These are phyloP conservation scores for Tagetes patula DNA, from an alignment of 129 eudicot species.

Conservation along the genomic window DNA sequence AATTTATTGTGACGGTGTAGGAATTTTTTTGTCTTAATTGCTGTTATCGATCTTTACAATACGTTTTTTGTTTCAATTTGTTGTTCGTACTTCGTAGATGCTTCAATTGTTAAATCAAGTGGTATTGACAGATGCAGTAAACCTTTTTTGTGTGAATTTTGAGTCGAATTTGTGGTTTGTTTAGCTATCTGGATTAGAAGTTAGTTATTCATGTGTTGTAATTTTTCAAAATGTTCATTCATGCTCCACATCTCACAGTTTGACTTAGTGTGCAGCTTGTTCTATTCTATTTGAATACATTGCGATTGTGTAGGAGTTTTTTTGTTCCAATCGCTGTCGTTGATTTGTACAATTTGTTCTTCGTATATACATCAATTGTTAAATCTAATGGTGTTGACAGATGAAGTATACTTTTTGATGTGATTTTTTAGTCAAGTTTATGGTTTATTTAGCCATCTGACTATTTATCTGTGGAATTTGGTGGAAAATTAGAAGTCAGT, in stretches of 20 bases:
- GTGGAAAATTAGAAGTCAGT: constrained; percentile 11
- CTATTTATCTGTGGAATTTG: constrained; percentile 15
- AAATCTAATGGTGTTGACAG: not conserved
- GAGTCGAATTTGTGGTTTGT: constrained; percentile 19
- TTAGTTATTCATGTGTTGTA: too few species aligned
- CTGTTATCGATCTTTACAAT: constrained; percentile 22
- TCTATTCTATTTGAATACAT: too few species aligned
- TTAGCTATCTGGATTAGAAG: not conserved
- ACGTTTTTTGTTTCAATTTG: not conserved
- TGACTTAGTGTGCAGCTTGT: too few species aligned
- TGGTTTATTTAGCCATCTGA: constrained; percentile 5
- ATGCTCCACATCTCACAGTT: too few species aligned
- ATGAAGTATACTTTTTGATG: constrained; percentile 9
- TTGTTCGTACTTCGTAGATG: not conserved
- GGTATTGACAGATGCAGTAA: constrained; percentile 11
- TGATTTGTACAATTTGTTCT: not conserved
- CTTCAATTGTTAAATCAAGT: not conserved
- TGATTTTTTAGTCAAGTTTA: constrained; percentile 15
- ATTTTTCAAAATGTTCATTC: too few species aligned
- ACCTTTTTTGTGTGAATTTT: not conserved
- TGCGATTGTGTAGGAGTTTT: too few species aligned
- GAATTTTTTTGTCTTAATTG: not conserved
- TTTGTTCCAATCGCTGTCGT: too few species aligned
- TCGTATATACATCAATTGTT: not conserved
- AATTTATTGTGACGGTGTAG: constrained; percentile 1